Base-by-base conservation (phyloP, 768 basidiomycete genomes). In the Pleurotus tuoliensis region DNA sequence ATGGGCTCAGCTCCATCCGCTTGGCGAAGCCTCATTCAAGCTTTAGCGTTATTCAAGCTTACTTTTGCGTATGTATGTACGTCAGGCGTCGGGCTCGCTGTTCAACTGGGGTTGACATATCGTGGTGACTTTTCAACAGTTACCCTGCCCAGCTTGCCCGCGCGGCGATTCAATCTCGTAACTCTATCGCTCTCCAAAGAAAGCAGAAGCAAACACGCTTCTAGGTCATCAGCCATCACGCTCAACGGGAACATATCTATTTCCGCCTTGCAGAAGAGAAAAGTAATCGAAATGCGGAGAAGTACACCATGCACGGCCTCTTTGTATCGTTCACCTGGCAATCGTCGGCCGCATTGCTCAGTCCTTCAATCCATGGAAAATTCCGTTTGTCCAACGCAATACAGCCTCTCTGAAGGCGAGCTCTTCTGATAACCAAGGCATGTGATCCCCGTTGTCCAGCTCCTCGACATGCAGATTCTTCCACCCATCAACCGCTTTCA, bases 371-470 rank as follows among this genome's bases (percentile, higher is more conserved):
- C 30, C 30, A 11, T 9, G 30, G 30, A 34, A 34, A 34, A 34
- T 34, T 34, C 30, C 8, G 9, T 3, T 11, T 9, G 41, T 38
- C 51, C 51, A 53, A 22, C 22, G 18, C 18, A 53, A 41, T 15
- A 53, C 38, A 5, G 39, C 37, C 7, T 53, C 51, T n/a, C 39
- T 53, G 20, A 53, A 53, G 24, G 20, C 51, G 5, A 24, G 8
- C 39, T 39, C 12, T 8, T 16, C 51, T 15, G 51, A 53, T 40
- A 70, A 52, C 68, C 69, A 70, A 4, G 64, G 63, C 51, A 67
- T 64, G 54, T 73, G 72, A 46, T 67, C 70, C 15, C 63, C 66
- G 11, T 68, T 61, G 5, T 60, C 58, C 11, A 72, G 56, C 40
- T 64, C 65, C 5, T 67, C 61, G 11, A 61, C 56, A 16, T 47